Evolutionary conservation across 208 protist species (phyloP).

Genomic region (Trypanosoma platydactyli): DNA sequence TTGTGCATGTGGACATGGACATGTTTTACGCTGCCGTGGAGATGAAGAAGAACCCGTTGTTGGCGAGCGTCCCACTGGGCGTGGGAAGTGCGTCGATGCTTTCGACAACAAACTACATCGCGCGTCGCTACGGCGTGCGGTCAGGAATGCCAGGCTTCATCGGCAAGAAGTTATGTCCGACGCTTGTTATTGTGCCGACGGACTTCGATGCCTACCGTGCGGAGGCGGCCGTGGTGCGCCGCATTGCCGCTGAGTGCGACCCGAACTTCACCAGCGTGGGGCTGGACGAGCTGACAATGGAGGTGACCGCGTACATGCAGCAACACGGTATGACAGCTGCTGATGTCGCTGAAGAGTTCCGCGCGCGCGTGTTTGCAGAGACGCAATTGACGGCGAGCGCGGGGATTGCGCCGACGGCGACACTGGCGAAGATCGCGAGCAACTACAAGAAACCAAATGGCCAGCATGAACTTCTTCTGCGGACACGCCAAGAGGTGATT

Average conservation of each 20-base stretch:
- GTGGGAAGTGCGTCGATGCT: slow-evolving; percentile 94
- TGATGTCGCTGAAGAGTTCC: slow-evolving; percentile 71
- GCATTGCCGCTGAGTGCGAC: slow-evolving; percentile 86
- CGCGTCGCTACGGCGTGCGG: slow-evolving; percentile 94
- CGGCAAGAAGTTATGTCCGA: slow-evolving; percentile 84
- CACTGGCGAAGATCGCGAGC: slow-evolving; percentile 89
- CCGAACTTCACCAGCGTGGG: slow-evolving; percentile 77
- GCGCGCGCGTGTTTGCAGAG: slow-evolving; percentile 73
- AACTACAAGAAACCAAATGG: slow-evolving; percentile 96
- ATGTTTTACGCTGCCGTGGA: slow-evolving; percentile 94
- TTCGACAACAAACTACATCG: slow-evolving; percentile 95
- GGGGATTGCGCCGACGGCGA: slow-evolving; percentile 83
- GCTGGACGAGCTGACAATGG: slow-evolving; percentile 88
- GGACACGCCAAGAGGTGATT: slow-evolving; percentile 78
- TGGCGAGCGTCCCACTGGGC: slow-evolving; percentile 91
- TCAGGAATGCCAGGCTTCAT: slow-evolving; percentile 97
- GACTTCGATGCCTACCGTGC: slow-evolving; percentile 82
- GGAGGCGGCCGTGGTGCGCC: slow-evolving; percentile 64
- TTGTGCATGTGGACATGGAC: slow-evolving; percentile 92
- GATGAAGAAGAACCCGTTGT: slow-evolving; percentile 89
- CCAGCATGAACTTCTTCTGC: slow-evolving; percentile 85
- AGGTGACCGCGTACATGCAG: slow-evolving; percentile 72
- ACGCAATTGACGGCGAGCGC: slow-evolving; percentile 85
- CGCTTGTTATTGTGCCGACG: slow-evolving; percentile 83
- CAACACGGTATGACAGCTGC: slow-evolving; percentile 49